Evolutionary conservation across 352 stramenopile species (phyloP).

Genomic region (Phytophthora kernoviae): DNA sequence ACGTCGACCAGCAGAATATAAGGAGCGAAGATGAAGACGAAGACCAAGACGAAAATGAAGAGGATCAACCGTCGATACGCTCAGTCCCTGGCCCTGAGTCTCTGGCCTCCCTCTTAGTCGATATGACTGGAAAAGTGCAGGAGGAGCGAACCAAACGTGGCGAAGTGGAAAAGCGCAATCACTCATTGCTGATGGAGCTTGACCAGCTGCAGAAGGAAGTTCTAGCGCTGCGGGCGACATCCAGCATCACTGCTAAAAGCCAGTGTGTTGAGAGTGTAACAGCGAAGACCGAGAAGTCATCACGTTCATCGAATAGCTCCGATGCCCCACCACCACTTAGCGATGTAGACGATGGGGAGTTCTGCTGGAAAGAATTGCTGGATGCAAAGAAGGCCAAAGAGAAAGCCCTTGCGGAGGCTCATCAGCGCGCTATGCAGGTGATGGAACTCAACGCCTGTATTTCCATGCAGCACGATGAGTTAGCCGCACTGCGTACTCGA

Average conservation of each 20-base stretch:
- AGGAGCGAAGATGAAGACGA: slow-evolving; percentile 14
- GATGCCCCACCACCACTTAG: slow-evolving; percentile 10
- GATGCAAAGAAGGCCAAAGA: slow-evolving; percentile 60
- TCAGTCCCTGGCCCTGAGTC: slow-evolving; percentile 31
- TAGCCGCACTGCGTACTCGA: slow-evolving; percentile 50
- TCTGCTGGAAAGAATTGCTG: slow-evolving; percentile 66
- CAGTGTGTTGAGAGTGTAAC: slow-evolving; percentile 7
- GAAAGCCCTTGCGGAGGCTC: slow-evolving; percentile 56
- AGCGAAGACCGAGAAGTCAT: neutral
- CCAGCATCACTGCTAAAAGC: slow-evolving; percentile 10
- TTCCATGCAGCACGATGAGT: slow-evolving; percentile 81
- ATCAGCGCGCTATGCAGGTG: slow-evolving; percentile 62
- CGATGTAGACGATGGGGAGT: slow-evolving; percentile 37
- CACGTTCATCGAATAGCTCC: slow-evolving; percentile 4
- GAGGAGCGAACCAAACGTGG: slow-evolving; percentile 53
- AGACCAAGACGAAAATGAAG: neutral
- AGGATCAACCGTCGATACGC: neutral
- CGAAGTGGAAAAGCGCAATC: slow-evolving; percentile 68
- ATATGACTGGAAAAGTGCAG: slow-evolving; percentile 70
- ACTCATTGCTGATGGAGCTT: slow-evolving; percentile 67
- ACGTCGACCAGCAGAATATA: slow-evolving; percentile 12
- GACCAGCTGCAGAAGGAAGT: slow-evolving; percentile 71
- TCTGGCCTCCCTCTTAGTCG: slow-evolving; percentile 56
- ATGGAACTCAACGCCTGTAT: slow-evolving; percentile 76
- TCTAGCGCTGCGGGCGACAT: slow-evolving; percentile 54